Conservation (phyloP, 1,284 basidiomycete species). For the Naganishia albida region DNA sequence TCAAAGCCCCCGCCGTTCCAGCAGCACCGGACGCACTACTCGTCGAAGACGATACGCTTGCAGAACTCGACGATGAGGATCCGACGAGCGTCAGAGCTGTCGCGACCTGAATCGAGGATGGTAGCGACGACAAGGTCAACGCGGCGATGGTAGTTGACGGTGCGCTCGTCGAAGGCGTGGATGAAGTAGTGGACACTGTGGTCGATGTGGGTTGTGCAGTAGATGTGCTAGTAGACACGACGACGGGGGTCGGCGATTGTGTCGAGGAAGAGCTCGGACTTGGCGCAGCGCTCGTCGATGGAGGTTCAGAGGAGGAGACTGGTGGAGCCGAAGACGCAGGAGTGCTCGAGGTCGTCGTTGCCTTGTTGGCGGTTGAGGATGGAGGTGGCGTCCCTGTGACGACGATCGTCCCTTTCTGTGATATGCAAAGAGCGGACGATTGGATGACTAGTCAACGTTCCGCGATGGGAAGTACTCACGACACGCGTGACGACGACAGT, state of each 20-base stretch:
- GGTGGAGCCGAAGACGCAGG: neutral
- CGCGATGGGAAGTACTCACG: neutral
- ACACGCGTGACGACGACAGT: conserved; percentile 14
- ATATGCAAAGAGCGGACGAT: too few species aligned
- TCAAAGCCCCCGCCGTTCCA: neutral
- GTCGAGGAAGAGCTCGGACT: neutral
- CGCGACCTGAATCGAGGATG: neutral
- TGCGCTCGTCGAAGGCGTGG: neutral
- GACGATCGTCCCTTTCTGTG: conserved; percentile 17
- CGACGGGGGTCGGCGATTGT: neutral
- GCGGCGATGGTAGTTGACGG: neutral
- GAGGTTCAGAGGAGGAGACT: neutral
- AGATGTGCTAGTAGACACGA: neutral
- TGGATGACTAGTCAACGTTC: neutral
- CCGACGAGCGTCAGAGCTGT: conserved; percentile 17
- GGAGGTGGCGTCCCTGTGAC: conserved; percentile 22
- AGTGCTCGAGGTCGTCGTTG: neutral
- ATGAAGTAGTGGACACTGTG: neutral
- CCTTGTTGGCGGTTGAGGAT: neutral
- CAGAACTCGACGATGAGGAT: neutral
- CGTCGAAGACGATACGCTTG: neutral
- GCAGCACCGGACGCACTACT: neutral
- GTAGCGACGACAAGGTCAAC: conserved; percentile 8
- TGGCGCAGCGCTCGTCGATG: neutral
- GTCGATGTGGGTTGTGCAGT: neutral